These are phyloP conservation scores for Trypanosomatidae sp. DNA, from an alignment of 208 protist species.

Conservation along the genomic window DNA sequence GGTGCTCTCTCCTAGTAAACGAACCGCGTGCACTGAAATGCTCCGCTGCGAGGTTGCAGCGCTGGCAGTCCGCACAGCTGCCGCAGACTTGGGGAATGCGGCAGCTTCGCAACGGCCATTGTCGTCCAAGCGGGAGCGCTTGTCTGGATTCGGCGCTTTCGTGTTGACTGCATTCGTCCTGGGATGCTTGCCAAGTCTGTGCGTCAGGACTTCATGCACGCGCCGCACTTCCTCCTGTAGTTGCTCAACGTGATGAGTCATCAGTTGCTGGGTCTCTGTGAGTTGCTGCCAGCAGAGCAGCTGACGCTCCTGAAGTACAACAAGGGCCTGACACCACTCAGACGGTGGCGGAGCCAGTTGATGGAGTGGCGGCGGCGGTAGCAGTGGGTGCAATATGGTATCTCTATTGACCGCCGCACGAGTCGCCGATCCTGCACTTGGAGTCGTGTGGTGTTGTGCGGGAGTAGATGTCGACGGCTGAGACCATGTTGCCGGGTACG, in stretches of 20 bases:
- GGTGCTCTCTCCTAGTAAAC: slow-evolving; percentile 17
- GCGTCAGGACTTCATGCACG: slow-evolving; percentile 1
- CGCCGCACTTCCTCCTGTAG: slow-evolving; percentile 11
- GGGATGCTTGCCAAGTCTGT: not conserved
- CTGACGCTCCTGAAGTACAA: slow-evolving; percentile 22
- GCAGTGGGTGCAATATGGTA: not conserved
- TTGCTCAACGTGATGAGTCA: slow-evolving; percentile 10
- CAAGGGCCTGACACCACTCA: slow-evolving; percentile 5
- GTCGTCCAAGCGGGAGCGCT: not conserved
- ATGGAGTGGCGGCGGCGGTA: too few relatives aligned
- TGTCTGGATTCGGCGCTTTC: not conserved
- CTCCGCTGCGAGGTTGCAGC: not conserved
- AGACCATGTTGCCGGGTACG: too few relatives aligned
- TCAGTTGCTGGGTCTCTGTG: slow-evolving; percentile 9
- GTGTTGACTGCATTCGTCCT: not conserved
- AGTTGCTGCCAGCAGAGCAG: slow-evolving; percentile 26
- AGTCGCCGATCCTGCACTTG: not conserved
- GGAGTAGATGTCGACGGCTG: not conserved
- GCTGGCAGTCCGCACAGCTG: not conserved
- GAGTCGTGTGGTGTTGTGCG: not conserved
- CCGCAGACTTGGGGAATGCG: not conserved
- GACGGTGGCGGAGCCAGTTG: not conserved
- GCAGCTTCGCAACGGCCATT: not conserved
- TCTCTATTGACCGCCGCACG: not conserved
- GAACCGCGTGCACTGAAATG: slow-evolving; percentile 1